phyloP scores from a whole-genome alignment of 768 basidiomycete species.

The Rhodosporidiobolus odoratus region DNA sequence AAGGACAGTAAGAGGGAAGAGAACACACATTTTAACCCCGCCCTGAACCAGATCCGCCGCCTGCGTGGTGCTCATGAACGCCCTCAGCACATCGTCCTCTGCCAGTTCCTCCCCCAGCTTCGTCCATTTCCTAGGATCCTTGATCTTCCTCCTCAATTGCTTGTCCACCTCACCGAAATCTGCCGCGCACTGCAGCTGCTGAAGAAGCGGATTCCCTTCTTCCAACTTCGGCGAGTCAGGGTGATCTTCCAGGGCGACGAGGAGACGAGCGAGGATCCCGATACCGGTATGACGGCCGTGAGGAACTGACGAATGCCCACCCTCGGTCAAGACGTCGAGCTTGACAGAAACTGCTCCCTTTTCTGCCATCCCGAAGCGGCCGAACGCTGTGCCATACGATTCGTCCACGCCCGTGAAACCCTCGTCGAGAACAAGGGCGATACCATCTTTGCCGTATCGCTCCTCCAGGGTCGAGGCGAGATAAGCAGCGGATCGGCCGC shows the following conservation, averaged over 20 bases:
- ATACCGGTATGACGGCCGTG: slow-evolving; percentile 67
- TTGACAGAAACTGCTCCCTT: slow-evolving; percentile 60
- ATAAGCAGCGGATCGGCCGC: slow-evolving; percentile 45
- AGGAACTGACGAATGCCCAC: slow-evolving; percentile 82
- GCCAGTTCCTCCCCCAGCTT: slow-evolving; percentile 53
- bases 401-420: slow-evolving; percentile 57
- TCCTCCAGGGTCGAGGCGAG: slow-evolving; percentile 53
- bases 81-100: slow-evolving; percentile 45
- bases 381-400: slow-evolving; percentile 44
- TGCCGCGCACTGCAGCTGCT: slow-evolving; percentile 61
- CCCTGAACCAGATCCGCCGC: slow-evolving; percentile 60
- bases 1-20: not conserved
- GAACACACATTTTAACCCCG: slow-evolving; percentile 33
- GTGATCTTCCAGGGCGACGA: slow-evolving; percentile 64
- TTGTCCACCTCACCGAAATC: slow-evolving; percentile 58
- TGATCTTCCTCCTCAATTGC: slow-evolving; percentile 50
- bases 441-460: slow-evolving; percentile 64
- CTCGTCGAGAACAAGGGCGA: slow-evolving; percentile 81
- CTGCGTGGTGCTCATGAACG: slow-evolving; percentile 60
- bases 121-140: slow-evolving; percentile 43
- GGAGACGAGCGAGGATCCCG: slow-evolving; percentile 67
- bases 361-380: slow-evolving; percentile 47
- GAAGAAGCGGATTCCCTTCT: slow-evolving; percentile 43
- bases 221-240: slow-evolving; percentile 50
- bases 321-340: slow-evolving; percentile 63